phyloP scores from a whole-genome alignment of 768 basidiomycete species.

The Lactarius tabidus region DNA sequence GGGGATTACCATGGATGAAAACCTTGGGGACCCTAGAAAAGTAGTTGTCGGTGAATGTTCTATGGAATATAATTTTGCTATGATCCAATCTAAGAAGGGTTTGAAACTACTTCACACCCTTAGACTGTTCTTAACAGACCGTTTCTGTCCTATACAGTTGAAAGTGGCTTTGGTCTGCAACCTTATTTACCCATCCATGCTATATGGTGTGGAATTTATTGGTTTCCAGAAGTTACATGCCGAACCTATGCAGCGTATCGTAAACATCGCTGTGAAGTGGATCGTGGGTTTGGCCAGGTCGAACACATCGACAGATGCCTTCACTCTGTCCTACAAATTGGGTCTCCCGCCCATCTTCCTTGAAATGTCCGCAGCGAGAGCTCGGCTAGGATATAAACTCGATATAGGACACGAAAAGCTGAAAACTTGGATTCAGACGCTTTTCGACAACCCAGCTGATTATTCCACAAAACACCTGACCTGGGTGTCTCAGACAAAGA shows the following conservation, averaged over 20 bases:
- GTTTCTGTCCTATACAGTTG: background rate
- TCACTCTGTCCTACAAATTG: background rate
- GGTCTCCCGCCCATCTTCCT: background rate
- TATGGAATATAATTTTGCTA: background rate
- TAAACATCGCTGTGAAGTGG: background rate
- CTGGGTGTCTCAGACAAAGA: background rate
- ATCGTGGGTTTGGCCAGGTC: background rate
- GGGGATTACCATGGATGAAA: conserved; percentile 33
- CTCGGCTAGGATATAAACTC: background rate
- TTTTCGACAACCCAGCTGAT: background rate
- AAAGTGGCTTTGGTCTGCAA: background rate
- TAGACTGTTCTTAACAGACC: background rate
- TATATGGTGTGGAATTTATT: background rate
- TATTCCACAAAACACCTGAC: background rate
- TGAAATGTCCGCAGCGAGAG: background rate
- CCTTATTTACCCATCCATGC: background rate
- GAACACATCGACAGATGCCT: background rate
- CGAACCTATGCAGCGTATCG: background rate
- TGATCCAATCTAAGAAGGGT: background rate
- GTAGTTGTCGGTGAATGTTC: background rate
- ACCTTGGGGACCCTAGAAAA: background rate
- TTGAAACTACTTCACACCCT: background rate
- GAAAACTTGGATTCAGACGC: background rate
- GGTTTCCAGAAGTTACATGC: background rate
- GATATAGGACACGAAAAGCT: rapidly evolving